Evolutionary conservation across 106 monocot genomes (phyloP).

Genomic region (Acanthochlamys bracteata): DNA sequence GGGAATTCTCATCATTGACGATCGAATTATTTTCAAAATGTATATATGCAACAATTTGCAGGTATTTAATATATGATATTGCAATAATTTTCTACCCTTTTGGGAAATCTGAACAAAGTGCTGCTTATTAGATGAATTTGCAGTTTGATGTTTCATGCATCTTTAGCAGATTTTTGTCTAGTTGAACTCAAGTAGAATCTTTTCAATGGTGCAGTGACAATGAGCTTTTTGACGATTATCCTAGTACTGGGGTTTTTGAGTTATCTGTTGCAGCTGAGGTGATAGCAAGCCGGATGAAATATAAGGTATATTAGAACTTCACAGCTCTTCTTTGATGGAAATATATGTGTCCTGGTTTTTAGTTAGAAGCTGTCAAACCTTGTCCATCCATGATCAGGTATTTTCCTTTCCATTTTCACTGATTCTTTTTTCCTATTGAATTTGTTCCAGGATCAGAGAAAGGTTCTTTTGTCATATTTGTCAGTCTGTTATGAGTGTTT

Average conservation of each 20-base stretch:
- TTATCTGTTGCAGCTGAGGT: conserved; percentile 35
- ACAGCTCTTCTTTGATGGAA: no score
- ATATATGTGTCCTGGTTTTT: no score
- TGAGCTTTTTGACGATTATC: conserved; percentile 19
- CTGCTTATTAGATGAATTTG: background rate
- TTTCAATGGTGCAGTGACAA: conserved; percentile 20
- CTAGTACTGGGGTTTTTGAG: conserved; percentile 25
- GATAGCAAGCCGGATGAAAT: conserved; percentile 28
- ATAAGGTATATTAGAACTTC: conserved; percentile 26
- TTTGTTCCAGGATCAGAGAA: conserved; percentile 31
- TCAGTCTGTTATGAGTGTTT: conserved; percentile 47
- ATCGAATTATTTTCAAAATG: conserved; percentile 57
- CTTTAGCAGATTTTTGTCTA: background rate
- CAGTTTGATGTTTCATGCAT: background rate
- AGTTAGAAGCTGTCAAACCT: background rate
- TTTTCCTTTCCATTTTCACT: background rate
- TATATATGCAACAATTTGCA: conserved; percentile 37
- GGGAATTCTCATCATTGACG: conserved; percentile 35
- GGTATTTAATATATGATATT: conserved; percentile 23
- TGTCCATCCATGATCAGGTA: background rate
- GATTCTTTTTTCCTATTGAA: conserved; percentile 1
- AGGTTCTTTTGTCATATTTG: conserved; percentile 41
- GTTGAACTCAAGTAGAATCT: background rate
- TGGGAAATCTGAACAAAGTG: background rate
- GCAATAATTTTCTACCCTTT: background rate